Evolutionary conservation across 352 stramenopile species (phyloP).

Genomic region (Globisporangium rhizosaccharum): DNA sequence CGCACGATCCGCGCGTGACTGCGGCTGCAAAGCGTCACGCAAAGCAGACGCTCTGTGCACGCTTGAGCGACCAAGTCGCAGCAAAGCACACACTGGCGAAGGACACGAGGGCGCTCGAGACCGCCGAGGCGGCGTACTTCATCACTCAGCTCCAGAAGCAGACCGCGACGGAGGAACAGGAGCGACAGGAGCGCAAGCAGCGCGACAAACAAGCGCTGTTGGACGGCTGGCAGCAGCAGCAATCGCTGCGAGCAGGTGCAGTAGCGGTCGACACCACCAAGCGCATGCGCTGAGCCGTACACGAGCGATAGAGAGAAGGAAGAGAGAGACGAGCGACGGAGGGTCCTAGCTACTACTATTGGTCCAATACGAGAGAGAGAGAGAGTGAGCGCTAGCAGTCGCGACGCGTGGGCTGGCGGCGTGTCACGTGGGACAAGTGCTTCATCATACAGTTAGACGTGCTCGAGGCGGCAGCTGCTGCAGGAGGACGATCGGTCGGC

Average conservation of each 20-base stretch:
- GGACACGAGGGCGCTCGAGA: constrained; percentile 34
- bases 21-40: constrained; percentile 20
- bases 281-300: constrained; percentile 3
- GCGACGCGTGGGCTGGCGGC: not conserved
- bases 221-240: constrained; percentile 42
- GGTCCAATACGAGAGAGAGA: constrained; percentile 17
- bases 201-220: constrained; percentile 35
- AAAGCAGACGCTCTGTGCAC: constrained; percentile 39
- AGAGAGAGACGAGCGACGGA: constrained; percentile 4
- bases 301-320: not conserved
- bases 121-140: constrained; percentile 53
- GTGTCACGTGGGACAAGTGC: not conserved
- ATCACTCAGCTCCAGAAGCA: constrained; percentile 40
- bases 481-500: too few relatives aligned
- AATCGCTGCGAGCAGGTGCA: constrained; percentile 14
- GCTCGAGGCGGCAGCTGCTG: too few relatives aligned
- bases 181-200: constrained; percentile 20
- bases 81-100: constrained; percentile 33
- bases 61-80: constrained; percentile 41
- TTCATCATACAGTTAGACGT: not conserved
- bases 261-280: not conserved
- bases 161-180: constrained; percentile 22
- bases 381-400: not conserved
- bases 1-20: constrained; percentile 26
- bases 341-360: constrained; percentile 38